Evolutionary conservation across 148 eudicot genomes (phyloP).

Genomic region (Camellia lanceoleosa): DNA sequence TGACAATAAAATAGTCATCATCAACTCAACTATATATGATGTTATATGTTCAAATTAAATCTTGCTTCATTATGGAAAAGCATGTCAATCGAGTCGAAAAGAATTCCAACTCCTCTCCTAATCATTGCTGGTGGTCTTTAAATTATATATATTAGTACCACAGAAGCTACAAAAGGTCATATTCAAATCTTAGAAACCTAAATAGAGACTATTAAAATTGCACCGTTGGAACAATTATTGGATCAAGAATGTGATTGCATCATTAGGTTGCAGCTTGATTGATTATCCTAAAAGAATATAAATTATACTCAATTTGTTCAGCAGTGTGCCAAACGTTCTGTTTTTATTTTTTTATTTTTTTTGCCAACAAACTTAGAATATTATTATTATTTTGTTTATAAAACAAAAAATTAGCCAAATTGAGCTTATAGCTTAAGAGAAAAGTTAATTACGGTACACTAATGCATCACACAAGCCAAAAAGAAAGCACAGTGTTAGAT

Average conservation of each 20-base stretch:
- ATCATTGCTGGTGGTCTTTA: background rate
- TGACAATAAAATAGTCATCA: background rate
- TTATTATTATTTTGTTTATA: background rate
- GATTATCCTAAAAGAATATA: background rate
- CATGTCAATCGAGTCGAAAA: background rate
- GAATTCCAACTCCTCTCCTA: background rate
- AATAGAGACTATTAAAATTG: background rate
- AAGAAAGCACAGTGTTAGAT: too few relatives aligned
- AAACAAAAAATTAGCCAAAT: background rate
- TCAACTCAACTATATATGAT: background rate
- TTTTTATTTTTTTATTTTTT: too few relatives aligned
- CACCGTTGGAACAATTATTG: background rate
- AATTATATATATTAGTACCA: background rate
- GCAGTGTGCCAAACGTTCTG: background rate
- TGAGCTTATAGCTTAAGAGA: background rate
- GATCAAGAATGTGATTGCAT: slow-evolving; percentile 5
- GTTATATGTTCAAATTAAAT: background rate
- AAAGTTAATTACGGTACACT: background rate
- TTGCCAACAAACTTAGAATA: too few relatives aligned
- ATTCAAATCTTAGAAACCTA: background rate
- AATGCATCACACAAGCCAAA: background rate
- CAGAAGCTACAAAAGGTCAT: background rate
- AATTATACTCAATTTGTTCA: background rate
- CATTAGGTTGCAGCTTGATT: slow-evolving; percentile 1
- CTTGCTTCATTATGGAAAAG: background rate